Evolutionary conservation across 2,329 filamentous ascomycete species (phyloP), one percentile per base, ranked within the genome.

Genomic region (Cladobotryum mycophilum): DNA sequence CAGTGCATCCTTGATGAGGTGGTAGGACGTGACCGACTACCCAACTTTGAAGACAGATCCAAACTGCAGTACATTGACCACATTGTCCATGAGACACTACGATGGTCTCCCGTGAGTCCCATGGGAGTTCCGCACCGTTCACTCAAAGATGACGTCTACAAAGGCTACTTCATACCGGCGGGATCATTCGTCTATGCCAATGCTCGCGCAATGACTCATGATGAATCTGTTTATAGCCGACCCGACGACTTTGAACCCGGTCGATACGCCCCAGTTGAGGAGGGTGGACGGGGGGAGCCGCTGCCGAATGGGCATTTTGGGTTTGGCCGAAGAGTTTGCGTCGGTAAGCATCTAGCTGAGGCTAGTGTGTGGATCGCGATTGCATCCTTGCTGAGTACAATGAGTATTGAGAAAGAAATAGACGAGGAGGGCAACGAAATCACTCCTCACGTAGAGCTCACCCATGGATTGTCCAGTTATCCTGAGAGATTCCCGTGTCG

Each of bases 91-190:
- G 76, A 79, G 53, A 68, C 68, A 8, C 63, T 69, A 36, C 67
- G 75, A 18, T 74, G 69, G 67, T 64, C 63, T 25, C 74, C 75
- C 4, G 61, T 77, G 3, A 70, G 68, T 12, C 74, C 75, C 1
- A 60, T 78, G 2, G 76, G 74, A 3, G 74, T 83, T 35, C 80
- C 80, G 2, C 80, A 84, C 60, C 71, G 67, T 41, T 70, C 76
- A 13, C 67, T 76, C 1, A 62, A 74, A 43, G 79, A 83, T 45
- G 80, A 84, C 49, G 66, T 74, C 11, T 84, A 82, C 58, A 67
- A 76, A 17, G 79, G 73, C 34, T 76, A 79, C 63, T 72, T 74
- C 52, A 81, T 84, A 45, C 79, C 78, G 9, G 75, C 73, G n/a
- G 80, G 79, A 3, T 69, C 70, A 5, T 60, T 71, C 15, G 61